phyloP scores from a whole-genome alignment of 305 asterid species.

The Plantago coronopus region DNA sequence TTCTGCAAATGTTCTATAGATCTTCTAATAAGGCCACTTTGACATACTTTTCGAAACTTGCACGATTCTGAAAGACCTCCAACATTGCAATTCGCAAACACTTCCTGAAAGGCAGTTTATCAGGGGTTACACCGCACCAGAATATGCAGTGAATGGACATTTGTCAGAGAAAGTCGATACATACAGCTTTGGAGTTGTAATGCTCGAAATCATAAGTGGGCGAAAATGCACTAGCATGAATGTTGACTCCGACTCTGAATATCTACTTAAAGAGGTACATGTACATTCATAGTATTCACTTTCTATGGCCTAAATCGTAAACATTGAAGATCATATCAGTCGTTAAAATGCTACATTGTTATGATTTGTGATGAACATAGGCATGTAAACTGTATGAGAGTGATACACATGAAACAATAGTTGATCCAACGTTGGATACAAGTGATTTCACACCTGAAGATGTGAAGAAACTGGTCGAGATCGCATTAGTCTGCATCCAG shows the following conservation, averaged over 20 bases:
- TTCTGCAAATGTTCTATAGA: neutral
- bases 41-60: neutral
- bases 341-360: neutral
- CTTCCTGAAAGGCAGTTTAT: too few species aligned
- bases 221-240: slow-evolving; percentile 47
- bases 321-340: neutral
- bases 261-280: slow-evolving; percentile 64
- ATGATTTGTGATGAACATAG: slow-evolving; percentile 24
- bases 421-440: slow-evolving; percentile 46
- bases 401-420: slow-evolving; percentile 37
- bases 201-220: slow-evolving; percentile 73
- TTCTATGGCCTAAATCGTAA: neutral
- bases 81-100: too few species aligned
- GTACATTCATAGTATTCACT: slow-evolving; percentile 20
- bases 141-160: slow-evolving; percentile 77
- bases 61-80: too few species aligned
- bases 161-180: slow-evolving; percentile 81
- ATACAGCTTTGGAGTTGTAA: slow-evolving; percentile 76
- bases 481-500: slow-evolving; percentile 55
- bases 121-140: slow-evolving; percentile 93
- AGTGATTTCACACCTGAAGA: slow-evolving; percentile 41
- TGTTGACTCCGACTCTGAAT: slow-evolving; percentile 45
- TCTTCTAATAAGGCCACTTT: neutral
- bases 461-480: slow-evolving; percentile 53
- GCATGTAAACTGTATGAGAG: slow-evolving; percentile 60